Conservation (phyloP, 176 grass and related monocot species). For the Lolium multiflorum region DNA sequence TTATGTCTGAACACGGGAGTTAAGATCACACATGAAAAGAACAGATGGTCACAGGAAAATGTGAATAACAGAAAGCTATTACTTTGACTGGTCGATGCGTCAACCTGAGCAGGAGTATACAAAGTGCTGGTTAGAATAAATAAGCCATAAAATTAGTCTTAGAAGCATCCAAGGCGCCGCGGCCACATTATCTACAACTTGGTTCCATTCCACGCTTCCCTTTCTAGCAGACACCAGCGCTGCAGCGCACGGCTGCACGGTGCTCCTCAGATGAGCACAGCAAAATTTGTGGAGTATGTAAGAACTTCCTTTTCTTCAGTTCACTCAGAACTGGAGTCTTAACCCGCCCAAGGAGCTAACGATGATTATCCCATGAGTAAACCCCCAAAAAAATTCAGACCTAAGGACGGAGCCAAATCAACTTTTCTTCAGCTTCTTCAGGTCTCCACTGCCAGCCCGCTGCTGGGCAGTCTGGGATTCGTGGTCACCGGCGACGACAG, state of each 20-base stretch:
- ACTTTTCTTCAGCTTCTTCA: slow-evolving; percentile 34
- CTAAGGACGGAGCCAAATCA: slow-evolving; percentile 18
- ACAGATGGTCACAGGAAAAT: background rate
- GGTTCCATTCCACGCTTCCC: slow-evolving; percentile 17
- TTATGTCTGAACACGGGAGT: too few species aligned
- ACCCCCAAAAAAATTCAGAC: background rate
- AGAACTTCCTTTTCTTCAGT: background rate
- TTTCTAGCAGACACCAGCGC: background rate
- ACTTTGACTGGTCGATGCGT: background rate
- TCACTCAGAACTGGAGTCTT: slow-evolving; percentile 32
- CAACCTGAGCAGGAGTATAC: background rate
- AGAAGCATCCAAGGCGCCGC: slow-evolving; percentile 40
- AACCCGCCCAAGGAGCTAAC: background rate
- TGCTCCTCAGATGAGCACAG: slow-evolving; percentile 30
- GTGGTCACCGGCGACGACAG: slow-evolving; percentile 66
- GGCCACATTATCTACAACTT: slow-evolving; percentile 60
- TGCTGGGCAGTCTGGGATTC: slow-evolving; percentile 64
- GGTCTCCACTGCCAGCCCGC: slow-evolving; percentile 67
- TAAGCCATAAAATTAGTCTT: slow-evolving; percentile 49
- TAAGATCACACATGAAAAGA: background rate
- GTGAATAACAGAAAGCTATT: background rate
- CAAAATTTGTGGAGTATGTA: slow-evolving; percentile 55
- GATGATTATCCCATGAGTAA: slow-evolving; percentile 3
- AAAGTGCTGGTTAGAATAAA: slow-evolving; percentile 32
- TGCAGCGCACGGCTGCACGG: background rate